phyloP scores from a whole-genome alignment of 2,329 filamentous ascomycete species.

The Colletotrichum truncatum region DNA sequence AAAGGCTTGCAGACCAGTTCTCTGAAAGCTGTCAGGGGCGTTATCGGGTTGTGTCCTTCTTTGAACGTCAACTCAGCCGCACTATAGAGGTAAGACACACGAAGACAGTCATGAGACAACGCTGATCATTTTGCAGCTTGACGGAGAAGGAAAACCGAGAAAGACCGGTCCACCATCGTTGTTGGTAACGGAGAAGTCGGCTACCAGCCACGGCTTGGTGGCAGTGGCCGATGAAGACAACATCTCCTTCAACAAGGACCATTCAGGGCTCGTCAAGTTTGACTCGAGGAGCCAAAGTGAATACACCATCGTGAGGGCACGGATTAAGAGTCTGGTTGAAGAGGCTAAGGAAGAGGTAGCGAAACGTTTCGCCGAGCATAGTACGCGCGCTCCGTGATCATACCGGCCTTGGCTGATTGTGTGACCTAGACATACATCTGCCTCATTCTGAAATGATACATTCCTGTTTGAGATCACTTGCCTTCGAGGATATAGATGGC shows the following conservation, averaged over 20 bases:
- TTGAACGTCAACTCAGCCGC: constrained; percentile 29
- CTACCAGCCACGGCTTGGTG: constrained; percentile 29
- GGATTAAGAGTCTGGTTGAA: background rate
- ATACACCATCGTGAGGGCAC: background rate
- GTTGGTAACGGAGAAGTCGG: constrained; percentile 37
- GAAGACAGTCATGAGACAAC: too few species aligned
- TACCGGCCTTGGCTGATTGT: background rate
- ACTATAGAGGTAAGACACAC: constrained; percentile 34
- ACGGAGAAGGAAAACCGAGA: background rate
- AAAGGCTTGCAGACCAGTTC: constrained; percentile 32
- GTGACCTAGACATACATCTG: too few species aligned
- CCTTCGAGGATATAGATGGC: too few species aligned
- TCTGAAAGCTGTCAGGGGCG: constrained; percentile 26
- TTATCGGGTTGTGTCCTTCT: constrained; percentile 33
- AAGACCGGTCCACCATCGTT: constrained; percentile 31
- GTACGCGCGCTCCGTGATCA: background rate
- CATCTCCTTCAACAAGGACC: constrained; percentile 33
- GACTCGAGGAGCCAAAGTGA: background rate
- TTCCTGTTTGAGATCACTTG: background rate
- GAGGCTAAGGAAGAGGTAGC: background rate
- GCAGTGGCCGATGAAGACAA: constrained; percentile 20
- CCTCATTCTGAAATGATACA: background rate
- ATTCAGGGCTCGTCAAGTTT: constrained; percentile 38
- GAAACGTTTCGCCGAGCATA: background rate
- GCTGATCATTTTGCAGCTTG: too few species aligned